Base-by-base conservation (phyloP, 805 yeast species). In the Dipodascus albidus region DNA sequence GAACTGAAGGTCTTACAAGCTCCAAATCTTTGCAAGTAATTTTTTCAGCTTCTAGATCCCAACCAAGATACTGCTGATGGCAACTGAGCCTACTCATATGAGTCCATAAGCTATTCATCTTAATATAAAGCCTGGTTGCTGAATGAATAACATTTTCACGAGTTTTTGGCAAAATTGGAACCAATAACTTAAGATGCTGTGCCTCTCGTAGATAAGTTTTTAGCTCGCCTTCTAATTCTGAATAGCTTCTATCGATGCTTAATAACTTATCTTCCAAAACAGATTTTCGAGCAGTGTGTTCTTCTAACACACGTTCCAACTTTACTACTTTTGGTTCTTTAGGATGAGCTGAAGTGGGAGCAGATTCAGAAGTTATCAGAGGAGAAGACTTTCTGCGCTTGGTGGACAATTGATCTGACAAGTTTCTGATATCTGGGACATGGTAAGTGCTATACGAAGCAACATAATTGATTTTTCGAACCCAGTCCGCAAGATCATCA, bases 401-500 rank as follows among this genome's bases (percentile, higher is more conserved):
- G 3, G 27, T 22, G 8, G 24, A 22, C 9, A 47, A n/a, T 27
- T 47, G 24, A 23, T 23, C 27, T 20, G 49, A 22, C 8, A 21
- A 27, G 19, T 22, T 47, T 21, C n/a, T 47, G n/a, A 21, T 21
- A 8, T 47, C 49, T 14, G 49, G 47, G 6, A 72, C 58, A 19
- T 68, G 59, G 51, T 74, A 72, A 1, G 74, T 66, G 38, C 72
- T 73, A 53, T 78, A 63, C 0, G 82, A 72, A 1, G 81, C 73
- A 4, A 78, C 68, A 57, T 71, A 75, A 58, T 81, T 81, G 60
- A 81, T 77, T 4, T 77, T 65, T 33, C 69, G 70, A 42, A 82
- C 73, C 90, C 90, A 84, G 21, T 76, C 75, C n/a, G 66, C 61
- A 65, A 76, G 67, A 44, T 81, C 86, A 21, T 66, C 65, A n/a